Conservation (phyloP, 306 rosid genomes). For the Quercus suber region DNA sequence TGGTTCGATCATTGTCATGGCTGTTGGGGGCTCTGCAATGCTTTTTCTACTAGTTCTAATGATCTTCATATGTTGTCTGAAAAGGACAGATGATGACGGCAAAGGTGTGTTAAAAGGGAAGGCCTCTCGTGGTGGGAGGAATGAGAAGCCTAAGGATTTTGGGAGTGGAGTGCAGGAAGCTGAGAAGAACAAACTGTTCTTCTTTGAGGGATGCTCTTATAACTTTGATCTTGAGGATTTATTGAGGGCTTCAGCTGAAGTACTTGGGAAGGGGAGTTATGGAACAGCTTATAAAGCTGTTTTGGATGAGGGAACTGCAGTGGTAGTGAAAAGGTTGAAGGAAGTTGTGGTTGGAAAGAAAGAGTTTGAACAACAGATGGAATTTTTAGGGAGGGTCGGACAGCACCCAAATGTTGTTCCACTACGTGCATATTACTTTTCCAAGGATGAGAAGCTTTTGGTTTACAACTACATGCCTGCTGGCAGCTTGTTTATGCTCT, state of each 20-base stretch:
- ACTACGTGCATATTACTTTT: conserved; percentile 72
- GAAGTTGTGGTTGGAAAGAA: conserved; percentile 66
- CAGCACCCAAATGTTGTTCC: conserved; percentile 65
- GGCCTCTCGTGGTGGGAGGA: conserved; percentile 52
- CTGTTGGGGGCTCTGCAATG: conserved; percentile 48
- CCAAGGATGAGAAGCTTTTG: conserved; percentile 84
- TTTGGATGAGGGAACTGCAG: conserved; percentile 76
- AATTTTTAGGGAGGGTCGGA: conserved; percentile 62
- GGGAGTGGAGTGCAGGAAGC: conserved; percentile 86
- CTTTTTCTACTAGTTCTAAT: conserved; percentile 37
- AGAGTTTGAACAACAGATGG: conserved; percentile 86
- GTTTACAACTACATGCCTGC: conserved; percentile 69
- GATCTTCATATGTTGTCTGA: conserved; percentile 39
- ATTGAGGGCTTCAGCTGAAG: conserved; percentile 83
- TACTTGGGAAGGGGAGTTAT: conserved; percentile 80
- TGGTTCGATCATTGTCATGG: conserved; percentile 48
- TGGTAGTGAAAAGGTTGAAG: conserved; percentile 72
- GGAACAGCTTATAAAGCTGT: conserved; percentile 90
- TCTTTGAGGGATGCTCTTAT: conserved; percentile 61
- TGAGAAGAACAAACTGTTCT: conserved; percentile 73
- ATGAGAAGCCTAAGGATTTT: conserved; percentile 61
- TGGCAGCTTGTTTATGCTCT: conserved; percentile 69
- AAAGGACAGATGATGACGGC: conserved; percentile 32
- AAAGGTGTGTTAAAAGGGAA: conserved; percentile 50
- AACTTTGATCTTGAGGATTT: conserved; percentile 81